phyloP scores from a whole-genome alignment of 768 basidiomycete genomes.

The Tricholoma hemisulphureum region DNA sequence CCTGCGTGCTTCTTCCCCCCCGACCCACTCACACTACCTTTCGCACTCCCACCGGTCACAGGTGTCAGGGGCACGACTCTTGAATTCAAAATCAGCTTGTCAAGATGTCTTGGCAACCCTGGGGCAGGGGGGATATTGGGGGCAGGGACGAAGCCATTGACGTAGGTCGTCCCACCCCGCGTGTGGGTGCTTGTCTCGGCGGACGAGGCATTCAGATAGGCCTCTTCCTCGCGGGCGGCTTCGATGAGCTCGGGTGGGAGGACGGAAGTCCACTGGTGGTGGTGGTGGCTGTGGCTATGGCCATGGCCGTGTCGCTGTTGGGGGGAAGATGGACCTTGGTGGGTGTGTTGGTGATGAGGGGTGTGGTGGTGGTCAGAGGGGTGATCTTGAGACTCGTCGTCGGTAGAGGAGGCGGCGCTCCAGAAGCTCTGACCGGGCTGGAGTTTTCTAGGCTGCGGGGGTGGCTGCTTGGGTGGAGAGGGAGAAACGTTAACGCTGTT shows the following conservation, averaged over 20 bases:
- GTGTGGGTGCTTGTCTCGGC: slow-evolving; percentile 28
- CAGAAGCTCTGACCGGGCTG: slow-evolving; percentile 41
- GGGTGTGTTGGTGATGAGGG: slow-evolving; percentile 6
- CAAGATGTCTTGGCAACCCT: slow-evolving; percentile 82
- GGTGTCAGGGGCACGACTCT: slow-evolving; percentile 19
- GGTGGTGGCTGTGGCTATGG: slow-evolving; percentile 15
- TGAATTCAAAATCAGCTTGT: slow-evolving; percentile 88
- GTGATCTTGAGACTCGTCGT: slow-evolving; percentile 29
- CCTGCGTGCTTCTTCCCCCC: slow-evolving; percentile 20
- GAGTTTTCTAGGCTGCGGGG: slow-evolving; percentile 17
- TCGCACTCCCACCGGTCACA: slow-evolving; percentile 25
- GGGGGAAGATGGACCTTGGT: slow-evolving; percentile 8
- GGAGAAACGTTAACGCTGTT: slow-evolving; percentile 25
- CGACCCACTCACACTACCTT: slow-evolving; percentile 10
- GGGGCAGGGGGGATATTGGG: slow-evolving; percentile 89
- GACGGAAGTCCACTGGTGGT: slow-evolving; percentile 66
- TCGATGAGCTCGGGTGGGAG: slow-evolving; percentile 77
- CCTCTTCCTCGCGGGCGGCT: slow-evolving; percentile 84
- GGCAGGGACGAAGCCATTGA: slow-evolving; percentile 50
- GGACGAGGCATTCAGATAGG: slow-evolving; percentile 54
- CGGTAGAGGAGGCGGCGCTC: slow-evolving; percentile 36
- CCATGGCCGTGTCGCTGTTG: slow-evolving; percentile 9
- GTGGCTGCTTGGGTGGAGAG: slow-evolving; percentile 18
- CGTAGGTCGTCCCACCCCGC: slow-evolving; percentile 21
- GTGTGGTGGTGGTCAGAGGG: slow-evolving; percentile 5